These are phyloP conservation scores for Ophiocordyceps australis DNA, from an alignment of 2,329 filamentous ascomycete genomes.

Conservation along the genomic window DNA sequence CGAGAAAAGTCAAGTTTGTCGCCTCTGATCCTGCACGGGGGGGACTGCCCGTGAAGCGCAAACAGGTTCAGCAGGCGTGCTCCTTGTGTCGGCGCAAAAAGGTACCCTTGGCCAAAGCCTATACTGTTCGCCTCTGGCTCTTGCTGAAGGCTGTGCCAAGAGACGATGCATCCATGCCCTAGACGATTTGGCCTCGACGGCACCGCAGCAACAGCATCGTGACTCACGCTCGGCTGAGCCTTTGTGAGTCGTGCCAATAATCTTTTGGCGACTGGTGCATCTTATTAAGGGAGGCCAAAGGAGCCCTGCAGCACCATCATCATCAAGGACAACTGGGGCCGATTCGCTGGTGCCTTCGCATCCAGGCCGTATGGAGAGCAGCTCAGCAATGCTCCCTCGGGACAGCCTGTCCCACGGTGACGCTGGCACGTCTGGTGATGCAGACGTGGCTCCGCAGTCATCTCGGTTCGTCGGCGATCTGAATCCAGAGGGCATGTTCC, in stretches of 20 bases:
- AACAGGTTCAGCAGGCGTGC: constrained; percentile 41
- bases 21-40: constrained; percentile 28
- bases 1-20: constrained; percentile 31
- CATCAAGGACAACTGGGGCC: too few species aligned
- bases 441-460: constrained; percentile 6
- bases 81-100: constrained; percentile 34
- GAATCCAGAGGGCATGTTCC: constrained; percentile 41
- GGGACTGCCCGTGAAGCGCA: constrained; percentile 38
- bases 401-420: background rate
- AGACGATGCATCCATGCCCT: constrained; percentile 23
- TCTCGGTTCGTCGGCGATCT: constrained; percentile 38
- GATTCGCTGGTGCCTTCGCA: too few species aligned
- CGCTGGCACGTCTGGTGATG: background rate
- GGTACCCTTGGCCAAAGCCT: constrained; percentile 11
- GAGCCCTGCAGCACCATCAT: too few species aligned
- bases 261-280: too few species aligned
- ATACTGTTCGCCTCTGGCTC: background rate
- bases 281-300: too few species aligned
- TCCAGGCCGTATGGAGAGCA: too few species aligned
- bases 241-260: constrained; percentile 9
- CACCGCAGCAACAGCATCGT: constrained; percentile 7
- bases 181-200: constrained; percentile 10
- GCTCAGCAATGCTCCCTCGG: background rate
- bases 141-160: constrained; percentile 8
- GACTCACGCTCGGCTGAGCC: constrained; percentile 11